A percentile compares a stretch with the other conserved stretches of the same genome.
Evolutionary conservation across 1,284 basidiomycete species (phyloP).

Genomic region (Ustilago sp.): DNA sequence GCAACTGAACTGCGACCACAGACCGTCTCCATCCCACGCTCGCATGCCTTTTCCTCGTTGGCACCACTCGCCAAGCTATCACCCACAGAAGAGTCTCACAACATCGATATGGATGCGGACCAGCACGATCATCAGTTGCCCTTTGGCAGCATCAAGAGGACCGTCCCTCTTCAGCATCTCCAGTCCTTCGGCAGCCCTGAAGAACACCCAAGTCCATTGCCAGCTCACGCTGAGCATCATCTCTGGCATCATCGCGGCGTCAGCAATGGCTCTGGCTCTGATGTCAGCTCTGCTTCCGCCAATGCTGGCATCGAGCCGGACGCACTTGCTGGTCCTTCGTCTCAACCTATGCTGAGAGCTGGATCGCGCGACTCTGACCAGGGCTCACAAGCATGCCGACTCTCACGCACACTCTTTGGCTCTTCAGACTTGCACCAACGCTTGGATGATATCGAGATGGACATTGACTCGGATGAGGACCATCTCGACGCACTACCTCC

Average conservation of each 20-base stretch:
- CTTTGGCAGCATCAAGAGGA: conserved; percentile 38
- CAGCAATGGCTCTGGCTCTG: conserved; percentile 45
- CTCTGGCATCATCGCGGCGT: conserved; percentile 41
- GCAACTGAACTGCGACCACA: conserved; percentile 34
- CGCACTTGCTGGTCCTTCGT: conserved; percentile 37
- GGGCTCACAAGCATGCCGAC: conserved; percentile 15
- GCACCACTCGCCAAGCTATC: conserved; percentile 43
- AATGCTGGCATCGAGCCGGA: conserved; percentile 34
- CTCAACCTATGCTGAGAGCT: conserved; percentile 38
- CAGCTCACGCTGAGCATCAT: conserved; percentile 5
- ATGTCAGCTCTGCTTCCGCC: conserved; percentile 39
- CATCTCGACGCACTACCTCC: conserved; percentile 39
- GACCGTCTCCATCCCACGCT: conserved; percentile 40
- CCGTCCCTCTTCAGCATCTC: conserved; percentile 36
- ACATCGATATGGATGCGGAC: conserved; percentile 29
- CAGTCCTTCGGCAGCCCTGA: conserved; percentile 23
- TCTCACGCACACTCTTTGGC: conserved; percentile 32
- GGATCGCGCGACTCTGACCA: conserved; percentile 24
- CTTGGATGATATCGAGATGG: conserved; percentile 43
- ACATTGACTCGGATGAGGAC: conserved; percentile 47
- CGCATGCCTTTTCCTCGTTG: conserved; percentile 48
- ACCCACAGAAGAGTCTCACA: conserved; percentile 29
- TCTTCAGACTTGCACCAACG: conserved; percentile 30
- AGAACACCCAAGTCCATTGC: not conserved
- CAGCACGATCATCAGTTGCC: conserved; percentile 11